phyloP scores from a whole-genome alignment of 257 asterid genomes.

The Orobanche coerulescens region DNA sequence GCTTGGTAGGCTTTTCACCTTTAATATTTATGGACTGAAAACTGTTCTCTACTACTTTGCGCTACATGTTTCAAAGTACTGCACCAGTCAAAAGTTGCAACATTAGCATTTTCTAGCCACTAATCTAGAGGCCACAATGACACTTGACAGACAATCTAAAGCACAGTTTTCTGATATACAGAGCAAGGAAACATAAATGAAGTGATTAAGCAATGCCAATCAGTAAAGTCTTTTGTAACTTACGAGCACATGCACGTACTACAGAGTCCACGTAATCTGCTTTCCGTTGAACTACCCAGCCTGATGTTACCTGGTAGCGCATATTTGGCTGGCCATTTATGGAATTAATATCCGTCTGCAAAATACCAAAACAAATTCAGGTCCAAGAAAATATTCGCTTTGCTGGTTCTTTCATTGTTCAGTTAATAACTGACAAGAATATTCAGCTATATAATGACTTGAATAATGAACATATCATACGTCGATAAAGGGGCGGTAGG shows the following conservation, averaged over 20 bases:
- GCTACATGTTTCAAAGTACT: neutral
- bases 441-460: constrained; percentile 7
- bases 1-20: neutral
- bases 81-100: constrained; percentile 4
- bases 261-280: constrained; percentile 75
- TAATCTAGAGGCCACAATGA: neutral
- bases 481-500: constrained; percentile 60
- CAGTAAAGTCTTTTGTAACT: constrained; percentile 34
- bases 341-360: constrained; percentile 85
- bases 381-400: neutral
- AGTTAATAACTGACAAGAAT: constrained; percentile 4
- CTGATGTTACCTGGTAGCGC: constrained; percentile 52
- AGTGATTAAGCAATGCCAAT: constrained; percentile 4
- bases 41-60: neutral
- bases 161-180: neutral
- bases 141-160: constrained; percentile 1
- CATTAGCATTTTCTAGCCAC: constrained; percentile 5
- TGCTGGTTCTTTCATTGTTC: neutral
- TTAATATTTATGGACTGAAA: neutral
- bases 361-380: constrained; percentile 22
- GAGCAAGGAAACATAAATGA: neutral
- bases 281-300: constrained; percentile 75
- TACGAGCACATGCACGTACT: constrained; percentile 95
- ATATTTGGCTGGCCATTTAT: constrained; percentile 80
- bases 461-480: constrained; percentile 32